phyloP scores from a whole-genome alignment of 192 early-diverging fungal species.

The Pecoramyces ruminantium region DNA sequence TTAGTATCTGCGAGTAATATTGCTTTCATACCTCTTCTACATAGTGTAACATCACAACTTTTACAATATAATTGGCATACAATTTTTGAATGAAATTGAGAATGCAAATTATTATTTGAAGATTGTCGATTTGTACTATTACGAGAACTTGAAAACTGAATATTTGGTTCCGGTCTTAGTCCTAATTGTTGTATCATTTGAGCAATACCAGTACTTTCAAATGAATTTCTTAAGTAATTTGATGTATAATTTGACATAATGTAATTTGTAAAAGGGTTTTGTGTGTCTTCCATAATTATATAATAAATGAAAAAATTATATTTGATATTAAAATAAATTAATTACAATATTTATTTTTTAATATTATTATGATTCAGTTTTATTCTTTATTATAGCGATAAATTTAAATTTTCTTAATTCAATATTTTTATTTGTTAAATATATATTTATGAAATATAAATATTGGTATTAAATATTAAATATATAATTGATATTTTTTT shows the following conservation, averaged over 20 bases:
- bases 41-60: slow-evolving; percentile 21
- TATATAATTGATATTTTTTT: no score
- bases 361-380: no score
- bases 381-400: no score
- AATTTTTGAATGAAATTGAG: slow-evolving; percentile 1
- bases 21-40: slow-evolving; percentile 55
- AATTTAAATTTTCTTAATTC: no score
- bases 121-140: neutral
- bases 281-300: neutral
- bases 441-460: no score
- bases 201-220: neutral
- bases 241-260: neutral
- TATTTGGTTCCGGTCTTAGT: neutral
- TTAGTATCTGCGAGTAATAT: slow-evolving; percentile 42
- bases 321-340: no score
- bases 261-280: neutral
- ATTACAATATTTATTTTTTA: no score
- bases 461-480: no score
- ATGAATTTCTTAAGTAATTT: neutral
- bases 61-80: slow-evolving; percentile 30
- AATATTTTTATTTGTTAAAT: no score
- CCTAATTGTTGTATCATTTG: neutral
- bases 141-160: neutral
- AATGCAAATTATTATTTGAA: neutral
- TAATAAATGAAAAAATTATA: no score